Evolutionary conservation across 2,329 filamentous ascomycete species (phyloP), one percentile per base, ranked within the genome.

Genomic region (Fusarium tanahbumbuense): DNA sequence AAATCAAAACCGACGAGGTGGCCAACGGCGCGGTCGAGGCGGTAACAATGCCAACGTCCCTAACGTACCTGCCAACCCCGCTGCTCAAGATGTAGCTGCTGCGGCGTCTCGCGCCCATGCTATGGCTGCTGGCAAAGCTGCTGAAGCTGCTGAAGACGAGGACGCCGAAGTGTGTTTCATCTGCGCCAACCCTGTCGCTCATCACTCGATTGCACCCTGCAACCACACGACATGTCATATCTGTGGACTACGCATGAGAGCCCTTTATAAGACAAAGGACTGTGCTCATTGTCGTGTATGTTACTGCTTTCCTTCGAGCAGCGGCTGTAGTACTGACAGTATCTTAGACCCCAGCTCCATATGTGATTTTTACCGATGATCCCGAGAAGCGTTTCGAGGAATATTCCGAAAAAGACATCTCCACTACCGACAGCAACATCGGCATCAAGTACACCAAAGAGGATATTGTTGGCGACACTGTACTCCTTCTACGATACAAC

Each of bases 221-320:
- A 98, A 98, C 80, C 96, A 99, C 82, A 88, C 93, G 60, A 98
- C 95, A 50, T 99, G 96, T 78, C 96, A 99, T 82, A 97, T 98
- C 71, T 99, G 96, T 80, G 91, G 94, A 12, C 83, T 99, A 73
- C 89, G 96, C 64, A 89, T 98, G 88, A 89, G 96, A 74, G 96
- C 95, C 2, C 83, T 99, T 46, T 99, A 98, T 82, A 98, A 98
- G 84, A 97, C 91, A 64, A 97, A 97, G 80, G 92, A 94, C 70
- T 99, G 96, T 81, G 92, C 94, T n/a, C 94, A 98, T 80, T 99
- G 96, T 79, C 87, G 96, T 77, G 93, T 94, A 86, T 73, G 91
- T 45, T 34, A 18, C 11, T n/a, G 40, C 32, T 42, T 37, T 40
- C 45, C 28, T 20, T 52, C n/a, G 3, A 34, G 13, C 10, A 30